phyloP scores from a whole-genome alignment of 169 alveolate species.

The Prorocentrum cordatum region DNA sequence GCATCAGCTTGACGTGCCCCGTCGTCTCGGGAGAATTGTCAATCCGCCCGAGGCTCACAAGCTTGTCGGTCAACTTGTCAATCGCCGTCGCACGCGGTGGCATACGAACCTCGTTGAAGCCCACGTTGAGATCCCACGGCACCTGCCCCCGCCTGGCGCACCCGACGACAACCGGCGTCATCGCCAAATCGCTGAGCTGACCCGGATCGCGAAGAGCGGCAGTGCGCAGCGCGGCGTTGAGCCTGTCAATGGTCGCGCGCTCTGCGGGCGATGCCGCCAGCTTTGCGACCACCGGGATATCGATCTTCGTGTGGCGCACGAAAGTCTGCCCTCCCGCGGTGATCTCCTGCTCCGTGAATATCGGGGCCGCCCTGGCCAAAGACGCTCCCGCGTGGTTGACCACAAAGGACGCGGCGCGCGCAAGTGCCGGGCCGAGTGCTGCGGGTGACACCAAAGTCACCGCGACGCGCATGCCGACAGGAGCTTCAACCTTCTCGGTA shows the following conservation, averaged over 20 bases:
- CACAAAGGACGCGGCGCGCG: not conserved
- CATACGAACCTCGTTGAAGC: not conserved
- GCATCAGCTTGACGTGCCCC: not conserved
- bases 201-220: not conserved
- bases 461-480: not conserved
- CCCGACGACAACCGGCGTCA: not conserved
- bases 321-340: not conserved
- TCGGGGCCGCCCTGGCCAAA: not conserved
- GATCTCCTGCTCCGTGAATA: not conserved
- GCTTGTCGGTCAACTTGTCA: not conserved
- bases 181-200: slow-evolving; percentile 1
- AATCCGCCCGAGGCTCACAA: not conserved
- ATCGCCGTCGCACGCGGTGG: not conserved
- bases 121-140: not conserved
- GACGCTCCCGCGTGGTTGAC: not conserved
- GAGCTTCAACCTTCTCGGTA: not conserved
- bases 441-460: not conserved
- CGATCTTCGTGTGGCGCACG: not conserved
- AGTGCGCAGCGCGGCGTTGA: not conserved
- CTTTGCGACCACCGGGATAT: not conserved
- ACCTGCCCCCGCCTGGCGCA: not conserved
- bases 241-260: not conserved
- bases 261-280: not conserved
- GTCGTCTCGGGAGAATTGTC: not conserved
- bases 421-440: not conserved